These are phyloP conservation scores for Zygosaccharomyces rouxii DNA, from an alignment of 805 yeast genomes.

Conservation along the genomic window DNA sequence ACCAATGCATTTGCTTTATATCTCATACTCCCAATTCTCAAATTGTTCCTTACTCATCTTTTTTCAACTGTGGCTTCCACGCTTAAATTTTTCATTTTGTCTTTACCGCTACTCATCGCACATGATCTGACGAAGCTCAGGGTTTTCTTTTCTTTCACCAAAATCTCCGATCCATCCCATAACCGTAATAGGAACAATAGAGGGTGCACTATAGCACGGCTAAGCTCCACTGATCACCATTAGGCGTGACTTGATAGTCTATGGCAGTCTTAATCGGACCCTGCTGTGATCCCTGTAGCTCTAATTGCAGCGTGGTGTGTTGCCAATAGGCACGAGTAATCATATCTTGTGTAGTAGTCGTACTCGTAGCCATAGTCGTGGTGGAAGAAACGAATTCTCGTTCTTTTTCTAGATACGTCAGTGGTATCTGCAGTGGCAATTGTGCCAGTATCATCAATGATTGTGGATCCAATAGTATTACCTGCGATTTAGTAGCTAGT, in stretches of 20 bases:
- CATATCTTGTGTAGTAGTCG: neutral
- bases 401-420: neutral
- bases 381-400: neutral
- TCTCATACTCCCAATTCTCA: neutral
- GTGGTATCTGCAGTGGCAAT: neutral
- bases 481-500: neutral
- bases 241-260: constrained; percentile 10
- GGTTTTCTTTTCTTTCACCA: neutral
- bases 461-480: constrained; percentile 1
- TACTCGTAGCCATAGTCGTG: neutral
- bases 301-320: neutral
- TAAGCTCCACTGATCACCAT: constrained; percentile 1
- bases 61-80: constrained; percentile 7
- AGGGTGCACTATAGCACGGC: neutral
- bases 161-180: neutral
- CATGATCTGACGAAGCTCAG: neutral
- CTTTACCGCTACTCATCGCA: constrained; percentile 2
- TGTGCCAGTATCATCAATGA: neutral
- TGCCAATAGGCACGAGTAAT: constrained; percentile 1
- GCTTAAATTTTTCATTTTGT: constrained; percentile 3
- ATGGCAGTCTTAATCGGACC: neutral
- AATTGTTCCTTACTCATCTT: neutral
- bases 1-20: neutral
- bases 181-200: neutral
- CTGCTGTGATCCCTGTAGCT: neutral